These are phyloP conservation scores for Lentinula lateritia DNA, from an alignment of 768 basidiomycete genomes.

Conservation along the genomic window DNA sequence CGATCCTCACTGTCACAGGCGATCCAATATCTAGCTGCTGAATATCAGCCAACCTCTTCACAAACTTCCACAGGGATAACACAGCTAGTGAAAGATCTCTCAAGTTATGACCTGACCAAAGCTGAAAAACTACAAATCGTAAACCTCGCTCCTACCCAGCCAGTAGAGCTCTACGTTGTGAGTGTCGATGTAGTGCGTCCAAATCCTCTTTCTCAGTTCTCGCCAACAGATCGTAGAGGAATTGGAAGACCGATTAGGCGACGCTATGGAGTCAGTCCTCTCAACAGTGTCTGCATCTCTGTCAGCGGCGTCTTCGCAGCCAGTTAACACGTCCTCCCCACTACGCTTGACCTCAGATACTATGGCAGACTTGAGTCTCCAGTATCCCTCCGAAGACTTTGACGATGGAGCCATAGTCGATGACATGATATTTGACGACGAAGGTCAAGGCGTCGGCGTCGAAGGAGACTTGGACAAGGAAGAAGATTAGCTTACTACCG, in stretches of 20 bases:
- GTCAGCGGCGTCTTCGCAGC: not conserved
- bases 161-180: constrained; percentile 88
- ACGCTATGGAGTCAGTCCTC: constrained; percentile 65
- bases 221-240: constrained; percentile 82
- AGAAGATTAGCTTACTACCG: constrained; percentile 32
- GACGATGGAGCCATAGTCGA: constrained; percentile 37
- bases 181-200: constrained; percentile 17
- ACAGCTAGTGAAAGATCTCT: constrained; percentile 61
- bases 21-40: constrained; percentile 76
- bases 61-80: constrained; percentile 66
- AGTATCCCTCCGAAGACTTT: constrained; percentile 8
- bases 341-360: not conserved
- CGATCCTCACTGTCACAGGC: constrained; percentile 43
- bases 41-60: constrained; percentile 59
- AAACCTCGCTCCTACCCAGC: constrained; percentile 79
- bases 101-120: constrained; percentile 73
- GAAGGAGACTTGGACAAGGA: constrained; percentile 72
- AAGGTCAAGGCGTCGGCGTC: constrained; percentile 58
- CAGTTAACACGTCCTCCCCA: not conserved
- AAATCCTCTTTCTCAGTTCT: not conserved
- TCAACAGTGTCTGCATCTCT: constrained; percentile 45
- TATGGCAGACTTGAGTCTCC: not conserved
- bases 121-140: constrained; percentile 89
- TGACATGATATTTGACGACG: constrained; percentile 59
- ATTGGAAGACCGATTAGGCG: constrained; percentile 74